Conservation (phyloP, 2,329 filamentous ascomycete genomes). For the Dothistroma pini region DNA sequence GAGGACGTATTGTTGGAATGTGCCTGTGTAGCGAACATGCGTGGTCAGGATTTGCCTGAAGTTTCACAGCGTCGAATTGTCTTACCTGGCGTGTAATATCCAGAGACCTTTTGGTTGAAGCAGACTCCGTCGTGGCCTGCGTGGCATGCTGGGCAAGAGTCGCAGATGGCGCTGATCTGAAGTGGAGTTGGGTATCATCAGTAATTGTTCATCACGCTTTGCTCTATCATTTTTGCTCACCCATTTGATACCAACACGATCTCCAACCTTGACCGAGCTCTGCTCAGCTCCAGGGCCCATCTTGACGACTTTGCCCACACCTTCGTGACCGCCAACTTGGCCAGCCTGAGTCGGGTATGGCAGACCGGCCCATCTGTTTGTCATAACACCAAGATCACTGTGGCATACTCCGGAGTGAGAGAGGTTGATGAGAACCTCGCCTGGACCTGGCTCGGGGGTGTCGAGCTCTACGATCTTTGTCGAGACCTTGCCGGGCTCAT, state of each 20-base stretch:
- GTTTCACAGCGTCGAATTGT: not conserved
- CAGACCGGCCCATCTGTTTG: constrained; percentile 51
- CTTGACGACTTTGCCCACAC: constrained; percentile 61
- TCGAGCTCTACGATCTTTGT: constrained; percentile 62
- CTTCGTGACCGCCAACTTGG: constrained; percentile 68
- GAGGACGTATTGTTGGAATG: constrained; percentile 68
- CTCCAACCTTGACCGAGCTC: constrained; percentile 59
- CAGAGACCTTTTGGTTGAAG: constrained; percentile 56
- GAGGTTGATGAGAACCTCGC: constrained; percentile 47
- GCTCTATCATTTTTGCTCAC: not conserved
- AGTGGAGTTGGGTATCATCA: not conserved
- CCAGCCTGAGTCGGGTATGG: constrained; percentile 57
- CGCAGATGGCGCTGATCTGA: constrained; percentile 53
- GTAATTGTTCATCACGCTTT: not conserved
- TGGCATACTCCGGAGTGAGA: constrained; percentile 65
- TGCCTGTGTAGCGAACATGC: constrained; percentile 35
- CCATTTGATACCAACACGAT: constrained; percentile 70
- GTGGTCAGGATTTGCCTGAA: not conserved
- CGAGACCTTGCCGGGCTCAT: constrained; percentile 62
- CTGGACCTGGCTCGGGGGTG: constrained; percentile 60
- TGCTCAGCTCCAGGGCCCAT: constrained; percentile 58
- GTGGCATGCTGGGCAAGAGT: constrained; percentile 52
- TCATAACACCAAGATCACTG: constrained; percentile 57
- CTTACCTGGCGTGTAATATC: constrained; percentile 62
- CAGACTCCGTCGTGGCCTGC: constrained; percentile 54